Base-by-base conservation (phyloP, 75 land plant genomes). In the Adiantum capillusveneris region DNA sequence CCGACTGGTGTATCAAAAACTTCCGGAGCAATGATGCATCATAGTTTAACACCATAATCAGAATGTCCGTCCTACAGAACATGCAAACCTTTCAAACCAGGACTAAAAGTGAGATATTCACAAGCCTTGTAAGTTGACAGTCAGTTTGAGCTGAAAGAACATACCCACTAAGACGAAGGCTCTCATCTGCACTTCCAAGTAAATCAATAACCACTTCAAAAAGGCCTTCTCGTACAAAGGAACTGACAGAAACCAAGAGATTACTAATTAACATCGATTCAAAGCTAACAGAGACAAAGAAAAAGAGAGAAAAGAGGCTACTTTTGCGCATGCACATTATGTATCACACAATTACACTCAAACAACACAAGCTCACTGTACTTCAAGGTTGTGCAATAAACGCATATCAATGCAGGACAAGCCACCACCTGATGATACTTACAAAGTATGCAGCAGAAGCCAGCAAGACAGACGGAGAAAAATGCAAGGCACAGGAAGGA, bases 1-100 rank as follows among this genome's bases (percentile, higher is more conserved):
- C 84, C 54, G 79, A 77, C 44, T 79, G 90, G 25, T 79, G 86
- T 65, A 74, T 57, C 25, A 92, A 64, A 76, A 82, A 85, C 31
- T 82, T 53, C 45, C 97, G 81, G 14, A 92, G 68, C 61, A 88
- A 69, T 31, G 74, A 75, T 44, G 97, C 75, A 72, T 88, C 95
- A 61, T 80, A 88, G 56, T 85, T 92, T 58, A 88, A 52, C 65
- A 85, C 78, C 31, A 85, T 66, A 44, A 92, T 75, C 48, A 92
- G 77, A 39, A 92, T 92, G 59, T 92, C 97, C 73, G 97, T 80
- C 95, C 97, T 92, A 89, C 74, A 80, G 29, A 58, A 18, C 9
- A 34, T 2, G 31, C 18, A 11, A 53, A 53, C 14, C 25, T 2
- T 19, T 1, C 16, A 31, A 31, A 25, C 18, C 53, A 42, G 11